Base-by-base conservation (phyloP, 169 alveolate genomes). In the Cryptosporidium ryanae region DNA sequence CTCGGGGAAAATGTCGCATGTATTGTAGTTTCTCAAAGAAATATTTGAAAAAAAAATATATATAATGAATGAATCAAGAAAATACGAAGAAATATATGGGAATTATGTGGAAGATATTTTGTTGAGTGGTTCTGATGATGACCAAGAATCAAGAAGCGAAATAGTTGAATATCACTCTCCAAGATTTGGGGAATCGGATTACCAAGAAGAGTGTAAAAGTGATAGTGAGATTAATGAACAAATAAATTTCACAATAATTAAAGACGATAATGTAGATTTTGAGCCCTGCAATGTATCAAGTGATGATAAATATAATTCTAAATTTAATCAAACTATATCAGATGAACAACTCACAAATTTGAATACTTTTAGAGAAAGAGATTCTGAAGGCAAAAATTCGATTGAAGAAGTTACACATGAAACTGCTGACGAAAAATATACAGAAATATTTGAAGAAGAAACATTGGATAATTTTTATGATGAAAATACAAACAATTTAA, bases 121-220 rank as follows among this genome's bases (percentile, higher is more conserved):
- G 15, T 21, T 27, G 27, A 65, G 43, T 13, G 15, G 29, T 61
- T 43, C 34, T n/a, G 49, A 61, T 59, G 87, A 76, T 38, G 27
- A 61, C 54, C 31, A 17, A 10, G 87, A 55, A 1, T 67, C 57
- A 76, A 59, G 31, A 17, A 59, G 87, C 23, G 84, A 68, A 17
- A 76, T 38, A 61, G 46, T 6, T 38, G 87, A 59, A 29, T 76
- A 31, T 27, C 50, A 65, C 25, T 76, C 87, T 2, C 87, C 87
- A 21, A 76, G 71, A 25, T 76, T 76, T 76, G 87, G 87, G 38
- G 76, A 59, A 8, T 18, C 46, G 15, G 50, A 76, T 43, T 23
- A n/a, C 17, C 52, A 38, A 29, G 83, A 68, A 52, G 83, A 68
- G 52, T 8, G 27, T 17, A 23, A 32, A n/a, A 50, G 1, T 6